These are phyloP conservation scores for Podosphaera xanthii DNA, from an alignment of 2,329 filamentous ascomycete genomes.

Conservation along the genomic window DNA sequence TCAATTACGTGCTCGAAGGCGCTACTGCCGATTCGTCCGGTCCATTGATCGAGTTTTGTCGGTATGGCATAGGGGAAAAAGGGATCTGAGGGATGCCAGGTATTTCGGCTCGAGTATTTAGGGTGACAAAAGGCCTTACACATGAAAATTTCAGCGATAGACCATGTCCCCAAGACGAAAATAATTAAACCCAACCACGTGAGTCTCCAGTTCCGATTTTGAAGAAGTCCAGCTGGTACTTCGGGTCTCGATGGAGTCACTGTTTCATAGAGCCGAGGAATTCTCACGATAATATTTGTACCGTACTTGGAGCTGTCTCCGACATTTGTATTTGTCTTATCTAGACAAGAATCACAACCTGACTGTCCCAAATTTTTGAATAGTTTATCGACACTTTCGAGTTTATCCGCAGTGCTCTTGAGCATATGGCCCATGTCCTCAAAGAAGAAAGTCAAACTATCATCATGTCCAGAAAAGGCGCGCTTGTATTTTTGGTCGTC, in stretches of 20 bases:
- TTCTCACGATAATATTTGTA: conserved; percentile 6
- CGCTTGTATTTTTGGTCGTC: neutral
- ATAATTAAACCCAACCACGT: conserved; percentile 13
- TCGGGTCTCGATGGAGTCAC: neutral
- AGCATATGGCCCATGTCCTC: no score
- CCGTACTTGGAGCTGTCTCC: neutral
- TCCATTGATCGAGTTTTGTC: conserved; percentile 39
- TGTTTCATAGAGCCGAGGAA: conserved; percentile 7
- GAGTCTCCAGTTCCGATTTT: conserved; percentile 7
- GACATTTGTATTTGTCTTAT: neutral
- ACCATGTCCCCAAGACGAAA: conserved; percentile 28
- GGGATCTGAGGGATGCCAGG: conserved; percentile 34
- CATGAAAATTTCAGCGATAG: conserved; percentile 27
- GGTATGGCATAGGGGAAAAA: conserved; percentile 36
- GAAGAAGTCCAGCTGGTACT: neutral
- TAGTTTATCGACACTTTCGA: no score
- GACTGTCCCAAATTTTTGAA: no score
- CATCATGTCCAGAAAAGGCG: no score
- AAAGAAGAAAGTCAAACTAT: no score
- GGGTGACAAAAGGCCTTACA: conserved; percentile 32
- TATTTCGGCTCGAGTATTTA: conserved; percentile 22
- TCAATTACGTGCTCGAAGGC: neutral
- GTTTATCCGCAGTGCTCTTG: no score
- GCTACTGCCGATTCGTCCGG: conserved; percentile 10
- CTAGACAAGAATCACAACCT: no score